Conservation (phyloP, 495 filamentous ascomycete genomes). For the Achaetomiella virescens region DNA sequence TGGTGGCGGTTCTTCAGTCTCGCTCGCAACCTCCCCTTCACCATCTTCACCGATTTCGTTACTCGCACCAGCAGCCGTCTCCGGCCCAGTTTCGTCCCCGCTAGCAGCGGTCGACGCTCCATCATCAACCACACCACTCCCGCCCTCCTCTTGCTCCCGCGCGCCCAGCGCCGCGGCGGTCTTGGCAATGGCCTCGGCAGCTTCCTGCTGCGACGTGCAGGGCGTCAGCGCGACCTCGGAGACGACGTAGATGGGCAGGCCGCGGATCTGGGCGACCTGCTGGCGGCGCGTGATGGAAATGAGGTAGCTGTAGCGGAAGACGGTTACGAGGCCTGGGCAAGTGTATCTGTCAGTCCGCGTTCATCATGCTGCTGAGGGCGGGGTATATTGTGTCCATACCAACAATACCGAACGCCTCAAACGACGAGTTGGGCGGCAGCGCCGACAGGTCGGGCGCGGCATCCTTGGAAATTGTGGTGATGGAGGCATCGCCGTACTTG, state of each 20-base stretch:
- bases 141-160: slow-evolving; percentile 20
- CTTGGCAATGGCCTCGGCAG: slow-evolving; percentile 59
- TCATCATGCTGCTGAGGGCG: slow-evolving; percentile 2
- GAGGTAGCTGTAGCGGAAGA: slow-evolving; percentile 69
- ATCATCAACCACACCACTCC: slow-evolving; percentile 6
- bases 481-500: slow-evolving; percentile 63
- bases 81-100: slow-evolving; percentile 33
- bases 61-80: slow-evolving; percentile 6
- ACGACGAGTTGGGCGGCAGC: slow-evolving; percentile 32
- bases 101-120: slow-evolving; percentile 16
- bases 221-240: slow-evolving; percentile 85
- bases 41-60: slow-evolving; percentile 31
- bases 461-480: slow-evolving; percentile 34
- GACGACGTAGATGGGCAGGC: slow-evolving; percentile 75
- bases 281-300: slow-evolving; percentile 75
- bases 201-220: slow-evolving; percentile 66
- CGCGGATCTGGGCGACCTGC: slow-evolving; percentile 81
- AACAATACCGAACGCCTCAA: slow-evolving; percentile 81
- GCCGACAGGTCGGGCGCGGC: slow-evolving; percentile 24
- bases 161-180: slow-evolving; percentile 47
- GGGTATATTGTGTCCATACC: slow-evolving; percentile 45
- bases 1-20: slow-evolving; percentile 24
- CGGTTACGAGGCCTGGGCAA: slow-evolving; percentile 59
- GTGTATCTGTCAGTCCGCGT: background rate
- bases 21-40: slow-evolving; percentile 31